Percentiles rank a stretch among this genome's conserved stretches.
phyloP scores from a whole-genome alignment of 2,329 filamentous ascomycete genomes.

The Podosphaera leucotricha region DNA sequence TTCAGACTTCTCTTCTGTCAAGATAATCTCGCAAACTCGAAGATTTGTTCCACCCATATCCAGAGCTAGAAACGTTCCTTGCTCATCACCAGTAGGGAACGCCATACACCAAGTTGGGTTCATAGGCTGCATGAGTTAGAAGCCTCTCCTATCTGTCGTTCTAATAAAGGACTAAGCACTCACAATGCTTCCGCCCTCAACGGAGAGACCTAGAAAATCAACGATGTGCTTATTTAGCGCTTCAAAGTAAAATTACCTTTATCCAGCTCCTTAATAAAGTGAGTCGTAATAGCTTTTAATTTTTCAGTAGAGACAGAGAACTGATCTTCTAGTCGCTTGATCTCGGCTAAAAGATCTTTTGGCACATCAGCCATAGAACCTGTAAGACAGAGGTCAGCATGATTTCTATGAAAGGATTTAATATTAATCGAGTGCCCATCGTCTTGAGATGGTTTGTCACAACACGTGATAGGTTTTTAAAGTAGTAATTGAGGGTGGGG shows the following conservation, averaged over 20 bases:
- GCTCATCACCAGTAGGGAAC: conserved; percentile 69
- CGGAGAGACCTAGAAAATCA: conserved; percentile 40
- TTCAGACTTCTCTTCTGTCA: conserved; percentile 69
- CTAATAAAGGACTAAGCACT: conserved; percentile 18
- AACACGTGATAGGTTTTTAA: too few species aligned
- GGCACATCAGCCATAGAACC: conserved; percentile 83
- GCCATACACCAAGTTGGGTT: conserved; percentile 93
- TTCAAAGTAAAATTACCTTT: conserved; percentile 36
- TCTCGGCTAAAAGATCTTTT: conserved; percentile 57
- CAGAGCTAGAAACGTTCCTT: conserved; percentile 66
- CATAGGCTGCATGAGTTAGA: conserved; percentile 49
- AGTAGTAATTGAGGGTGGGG: too few species aligned
- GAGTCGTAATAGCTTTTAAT: conserved; percentile 73
- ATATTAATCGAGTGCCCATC: too few species aligned
- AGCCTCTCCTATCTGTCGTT: conserved; percentile 1
- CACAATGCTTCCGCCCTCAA: conserved; percentile 82
- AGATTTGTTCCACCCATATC: conserved; percentile 96
- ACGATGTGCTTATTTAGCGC: neutral
- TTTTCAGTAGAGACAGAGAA: conserved; percentile 59
- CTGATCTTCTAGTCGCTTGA: conserved; percentile 58
- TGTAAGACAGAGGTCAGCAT: conserved; percentile 18
- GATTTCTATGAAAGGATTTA: neutral
- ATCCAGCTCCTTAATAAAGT: conserved; percentile 70
- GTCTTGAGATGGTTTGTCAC: too few species aligned
- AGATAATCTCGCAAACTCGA: conserved; percentile 75